A percentile compares a stretch with the other conserved stretches of the same genome.
These are phyloP conservation scores for Onygena corvina DNA, from an alignment of 2,329 filamentous ascomycete species.

Conservation along the genomic window DNA sequence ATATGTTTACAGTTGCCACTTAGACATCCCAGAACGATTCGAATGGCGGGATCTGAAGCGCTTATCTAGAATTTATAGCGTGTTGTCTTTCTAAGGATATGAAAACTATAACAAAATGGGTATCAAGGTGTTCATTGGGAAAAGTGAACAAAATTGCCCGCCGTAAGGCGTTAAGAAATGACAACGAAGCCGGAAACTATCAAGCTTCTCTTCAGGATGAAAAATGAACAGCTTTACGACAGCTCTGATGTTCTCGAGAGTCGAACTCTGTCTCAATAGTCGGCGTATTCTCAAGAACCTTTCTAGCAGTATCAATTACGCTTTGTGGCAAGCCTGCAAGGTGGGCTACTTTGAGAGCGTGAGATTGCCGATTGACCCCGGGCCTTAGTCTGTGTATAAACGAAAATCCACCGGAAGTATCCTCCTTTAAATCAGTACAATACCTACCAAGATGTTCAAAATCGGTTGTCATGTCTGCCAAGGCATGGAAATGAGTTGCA, in stretches of 20 bases:
- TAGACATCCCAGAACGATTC: no score
- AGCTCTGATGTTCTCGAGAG: not conserved
- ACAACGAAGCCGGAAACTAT: no score
- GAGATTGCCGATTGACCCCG: slow-evolving; percentile 75
- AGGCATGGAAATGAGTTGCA: slow-evolving; percentile 82
- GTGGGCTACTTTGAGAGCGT: slow-evolving; percentile 87
- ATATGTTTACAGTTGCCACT: no score
- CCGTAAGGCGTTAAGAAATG: no score
- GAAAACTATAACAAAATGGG: no score
- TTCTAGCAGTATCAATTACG: slow-evolving; percentile 55
- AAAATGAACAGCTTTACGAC: not conserved
- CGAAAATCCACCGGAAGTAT: slow-evolving; percentile 55
- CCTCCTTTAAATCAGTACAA: slow-evolving; percentile 81
- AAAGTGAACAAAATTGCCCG: no score
- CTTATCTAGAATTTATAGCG: no score
- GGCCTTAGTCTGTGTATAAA: slow-evolving; percentile 73
- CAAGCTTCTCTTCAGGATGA: not conserved
- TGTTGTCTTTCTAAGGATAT: no score
- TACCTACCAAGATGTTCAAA: slow-evolving; percentile 56
- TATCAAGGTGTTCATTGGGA: no score
- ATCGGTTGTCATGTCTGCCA: slow-evolving; percentile 62
- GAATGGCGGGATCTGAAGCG: no score
- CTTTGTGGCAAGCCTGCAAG: slow-evolving; percentile 68
- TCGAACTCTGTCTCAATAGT: not conserved
- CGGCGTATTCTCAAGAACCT: slow-evolving; percentile 38